Evolutionary conservation across 768 basidiomycete species (phyloP), one percentile per base, ranked within the genome.

Genomic region (Sistotremastrum niveocremeum): DNA sequence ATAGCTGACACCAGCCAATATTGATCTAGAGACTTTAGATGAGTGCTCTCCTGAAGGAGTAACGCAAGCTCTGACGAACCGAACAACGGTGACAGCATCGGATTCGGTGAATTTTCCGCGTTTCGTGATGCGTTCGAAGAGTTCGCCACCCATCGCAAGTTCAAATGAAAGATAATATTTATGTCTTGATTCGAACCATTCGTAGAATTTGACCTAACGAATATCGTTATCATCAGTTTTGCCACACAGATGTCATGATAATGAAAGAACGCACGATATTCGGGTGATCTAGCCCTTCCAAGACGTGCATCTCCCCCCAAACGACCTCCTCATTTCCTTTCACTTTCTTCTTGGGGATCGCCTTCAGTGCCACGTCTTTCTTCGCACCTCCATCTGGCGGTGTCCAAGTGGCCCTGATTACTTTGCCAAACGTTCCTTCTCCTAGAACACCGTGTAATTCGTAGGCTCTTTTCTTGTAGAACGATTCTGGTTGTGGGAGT

Each of bases 81-180:
- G 65, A 9, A 93, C 66, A 6, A 91, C 85, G 1, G 65, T 59
- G 4, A 89, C 78, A 1, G 90, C 95, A 57, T 98, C 90, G 39
- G 76, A 74, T 59, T 99, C 95, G 0, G 91, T 94, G 55, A 97
- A 97, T 56, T 84, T 93, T 9, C 95, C 95, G 49, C 72, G 76
- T 50, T 81, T 66, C 39, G 82, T 63, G 51, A 98, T 87, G 39
- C 89, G 74, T 42, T 90, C 84, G 58, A 99, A 99, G 2, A 98
- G 74, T 57, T 98, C 95, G 32, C 95, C 95, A 4, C 95, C 94
- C 1, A 78, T 72, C 0, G 91, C 94, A 6, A 98, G 81, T 61
- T 97, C 89, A 56, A 95, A 95, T 0, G 84, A 75, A n/a, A 98
- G 77, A 58, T 93, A 98, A 62, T 89, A 97, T 65, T 95, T 97